A percentile compares a stretch with the other conserved stretches of the same genome.
Conservation (phyloP, 1,284 basidiomycete genomes). For the Apiotrichum veenhuisii region DNA sequence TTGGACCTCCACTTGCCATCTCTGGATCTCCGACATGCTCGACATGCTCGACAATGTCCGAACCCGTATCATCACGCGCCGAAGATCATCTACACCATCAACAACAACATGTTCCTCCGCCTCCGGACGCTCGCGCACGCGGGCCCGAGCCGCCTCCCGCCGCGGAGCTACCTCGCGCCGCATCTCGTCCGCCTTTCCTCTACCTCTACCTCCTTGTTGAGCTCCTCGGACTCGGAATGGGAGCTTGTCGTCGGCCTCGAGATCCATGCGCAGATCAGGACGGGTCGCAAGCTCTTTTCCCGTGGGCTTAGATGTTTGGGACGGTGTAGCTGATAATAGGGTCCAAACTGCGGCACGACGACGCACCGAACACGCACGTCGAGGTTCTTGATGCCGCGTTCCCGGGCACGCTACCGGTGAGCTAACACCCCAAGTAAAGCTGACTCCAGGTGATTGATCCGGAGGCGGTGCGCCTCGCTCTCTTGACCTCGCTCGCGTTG, state of each 20-base stretch:
- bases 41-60: background rate
- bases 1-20: background rate
- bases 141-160: background rate
- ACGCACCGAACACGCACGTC: slow-evolving; percentile 61
- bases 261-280: slow-evolving; percentile 90
- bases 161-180: background rate
- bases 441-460: slow-evolving; percentile 65
- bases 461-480: slow-evolving; percentile 73
- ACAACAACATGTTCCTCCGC: background rate
- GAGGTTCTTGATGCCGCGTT: slow-evolving; percentile 82
- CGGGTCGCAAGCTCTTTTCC: slow-evolving; percentile 85
- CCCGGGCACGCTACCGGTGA: slow-evolving; percentile 86
- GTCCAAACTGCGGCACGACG: slow-evolving; percentile 34
- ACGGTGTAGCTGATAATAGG: slow-evolving; percentile 12
- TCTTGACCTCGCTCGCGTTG: slow-evolving; percentile 78
- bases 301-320: slow-evolving; percentile 54
- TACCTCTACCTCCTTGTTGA: too few relatives aligned
- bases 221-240: slow-evolving; percentile 52
- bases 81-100: background rate
- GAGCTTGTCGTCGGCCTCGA: slow-evolving; percentile 89
- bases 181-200: background rate
- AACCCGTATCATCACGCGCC: background rate
- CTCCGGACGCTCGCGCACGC: background rate
- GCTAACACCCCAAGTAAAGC: slow-evolving; percentile 23
- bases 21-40: too few relatives aligned